Base-by-base conservation (phyloP, 805 yeast species). In the Wickerhamomyces kurtzmanii region DNA sequence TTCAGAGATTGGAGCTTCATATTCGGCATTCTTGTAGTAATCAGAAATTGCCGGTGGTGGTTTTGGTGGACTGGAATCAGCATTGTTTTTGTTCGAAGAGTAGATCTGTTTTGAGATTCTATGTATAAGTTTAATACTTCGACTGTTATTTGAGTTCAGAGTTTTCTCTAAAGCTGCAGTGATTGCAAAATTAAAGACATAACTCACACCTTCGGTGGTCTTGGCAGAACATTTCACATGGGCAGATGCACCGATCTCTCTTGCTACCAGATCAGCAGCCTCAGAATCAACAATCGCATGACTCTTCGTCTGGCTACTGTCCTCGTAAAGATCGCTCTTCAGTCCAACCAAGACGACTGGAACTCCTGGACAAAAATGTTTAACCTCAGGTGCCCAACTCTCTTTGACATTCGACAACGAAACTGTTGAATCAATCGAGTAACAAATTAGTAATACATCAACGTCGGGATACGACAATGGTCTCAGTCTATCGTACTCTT, bases 341-440 rank as follows among this genome's bases (percentile, higher is more conserved):
- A 89, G 66, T 1, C 95, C 96, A n/a, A 84, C 85, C 20, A 89
- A 55, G 16, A 85, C 50, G 12, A 78, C 67, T 2, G 95, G 94
- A 3, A 76, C 66, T 3, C 73, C 79, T 3, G 87, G 86, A 47
- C 95, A 84, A 48, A 79, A 84, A 45, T 81, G 86, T 33, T 64
- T 58, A 2, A 83, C 80, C 48, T 87, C 97, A 1, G 95, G 94
- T 22, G 71, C 70, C 97, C 97, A 87, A 34, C 68, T 71, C 37
- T 84, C 93, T 34, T 65, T 66, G 9, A 83, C 80, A 45, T 81
- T 85, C 28, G 71, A 74, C 31, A 87, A 59, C 14, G 87, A 73
- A 18, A 67, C 67, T 12, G 62, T 55, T 31, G 66, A 67, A 40
- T 76, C 78, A 17, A 84, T 63, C 2, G 89, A 60, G 50, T 82